Conservation (phyloP, 176 grass and related monocot genomes). For the Ensete ventricosum region DNA sequence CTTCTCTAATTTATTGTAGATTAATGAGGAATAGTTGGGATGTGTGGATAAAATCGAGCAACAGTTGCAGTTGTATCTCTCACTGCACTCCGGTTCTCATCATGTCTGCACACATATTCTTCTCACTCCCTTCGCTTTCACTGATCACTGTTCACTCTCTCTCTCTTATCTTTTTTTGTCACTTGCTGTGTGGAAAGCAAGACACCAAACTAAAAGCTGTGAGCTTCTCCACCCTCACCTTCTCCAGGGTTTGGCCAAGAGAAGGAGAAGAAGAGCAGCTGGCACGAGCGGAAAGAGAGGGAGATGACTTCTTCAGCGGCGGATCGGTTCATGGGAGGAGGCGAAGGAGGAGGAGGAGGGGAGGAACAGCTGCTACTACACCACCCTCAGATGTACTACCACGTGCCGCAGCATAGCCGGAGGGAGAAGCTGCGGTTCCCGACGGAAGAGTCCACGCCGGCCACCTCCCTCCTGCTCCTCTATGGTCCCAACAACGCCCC, state of each 20-base stretch:
- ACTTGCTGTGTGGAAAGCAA: neutral
- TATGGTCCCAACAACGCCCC: conserved; percentile 4
- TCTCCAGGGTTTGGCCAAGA: neutral
- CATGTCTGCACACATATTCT: conserved; percentile 28
- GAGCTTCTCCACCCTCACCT: neutral
- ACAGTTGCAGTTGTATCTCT: neutral
- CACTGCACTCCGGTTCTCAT: conserved; percentile 12
- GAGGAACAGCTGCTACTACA: neutral
- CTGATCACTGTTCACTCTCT: conserved; percentile 38
- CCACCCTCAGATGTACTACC: neutral
- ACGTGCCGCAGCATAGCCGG: conserved; percentile 6
- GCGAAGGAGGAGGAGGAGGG: neutral
- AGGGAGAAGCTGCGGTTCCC: conserved; percentile 7
- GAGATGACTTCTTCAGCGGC: neutral
- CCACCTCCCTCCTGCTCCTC: conserved; percentile 6
- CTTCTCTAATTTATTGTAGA: neutral
- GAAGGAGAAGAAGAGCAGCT: neutral
- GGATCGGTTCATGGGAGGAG: neutral
- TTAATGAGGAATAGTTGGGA: too few species aligned
- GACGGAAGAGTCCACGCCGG: neutral
- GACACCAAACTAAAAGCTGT: conserved; percentile 8
- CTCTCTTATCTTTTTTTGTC: conserved; percentile 22
- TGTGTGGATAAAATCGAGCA: conserved; percentile 16
- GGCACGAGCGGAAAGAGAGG: neutral
- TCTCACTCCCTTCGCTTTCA: conserved; percentile 60